phyloP scores from a whole-genome alignment of 768 basidiomycete genomes.

The Amyloporia xantha region DNA sequence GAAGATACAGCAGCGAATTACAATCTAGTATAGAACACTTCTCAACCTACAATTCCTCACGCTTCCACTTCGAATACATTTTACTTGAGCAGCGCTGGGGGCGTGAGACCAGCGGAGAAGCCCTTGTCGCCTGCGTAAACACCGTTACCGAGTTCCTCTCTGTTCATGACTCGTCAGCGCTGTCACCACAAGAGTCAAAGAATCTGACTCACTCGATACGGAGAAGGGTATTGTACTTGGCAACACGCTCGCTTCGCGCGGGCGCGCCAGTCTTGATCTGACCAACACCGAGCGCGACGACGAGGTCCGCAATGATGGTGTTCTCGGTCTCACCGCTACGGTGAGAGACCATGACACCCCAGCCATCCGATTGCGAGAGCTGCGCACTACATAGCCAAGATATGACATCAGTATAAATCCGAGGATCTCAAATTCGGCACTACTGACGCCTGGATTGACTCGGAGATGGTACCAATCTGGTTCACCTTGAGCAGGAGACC shows the following conservation, averaged over 20 bases:
- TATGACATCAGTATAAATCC: not conserved
- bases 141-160: slow-evolving; percentile 72
- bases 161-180: too few species aligned
- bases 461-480: slow-evolving; percentile 98
- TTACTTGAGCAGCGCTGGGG: slow-evolving; percentile 66
- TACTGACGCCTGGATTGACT: slow-evolving; percentile 96
- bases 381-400: slow-evolving; percentile 49
- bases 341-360: slow-evolving; percentile 99
- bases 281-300: slow-evolving; percentile 86
- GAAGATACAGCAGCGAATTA: not conserved
- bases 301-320: slow-evolving; percentile 92
- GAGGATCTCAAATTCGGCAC: not conserved
- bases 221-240: slow-evolving; percentile 87
- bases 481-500: slow-evolving; percentile 95
- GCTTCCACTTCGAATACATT: slow-evolving; percentile 1
- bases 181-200: not conserved
- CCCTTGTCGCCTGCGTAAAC: slow-evolving; percentile 75
- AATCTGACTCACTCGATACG: slow-evolving; percentile 74
- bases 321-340: slow-evolving; percentile 98
- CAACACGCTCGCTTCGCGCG: slow-evolving; percentile 92
- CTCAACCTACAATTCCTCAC: slow-evolving; percentile 4
- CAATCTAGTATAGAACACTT: slow-evolving; percentile 3
- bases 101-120: slow-evolving; percentile 66
- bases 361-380: slow-evolving; percentile 90
- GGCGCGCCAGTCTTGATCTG: slow-evolving; percentile 99